Percentiles rank a stretch among this genome's conserved stretches.
Conservation (phyloP, 2,329 filamentous ascomycete genomes). For the Apiospora rasikravindrae region DNA sequence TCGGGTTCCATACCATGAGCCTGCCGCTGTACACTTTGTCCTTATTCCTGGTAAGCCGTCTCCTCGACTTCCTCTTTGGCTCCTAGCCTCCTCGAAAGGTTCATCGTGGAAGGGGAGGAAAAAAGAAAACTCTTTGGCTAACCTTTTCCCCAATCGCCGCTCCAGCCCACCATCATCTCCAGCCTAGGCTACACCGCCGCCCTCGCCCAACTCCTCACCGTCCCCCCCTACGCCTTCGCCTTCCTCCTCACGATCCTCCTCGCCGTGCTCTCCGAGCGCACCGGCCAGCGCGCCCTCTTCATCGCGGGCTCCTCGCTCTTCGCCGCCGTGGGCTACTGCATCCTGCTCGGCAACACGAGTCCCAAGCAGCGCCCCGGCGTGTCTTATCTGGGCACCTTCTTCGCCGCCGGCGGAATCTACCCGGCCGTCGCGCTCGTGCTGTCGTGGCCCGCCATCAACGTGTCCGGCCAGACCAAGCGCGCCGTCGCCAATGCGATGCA, state of each 20-base stretch:
- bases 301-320: constrained; percentile 62
- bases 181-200: constrained; percentile 59
- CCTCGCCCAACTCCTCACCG: constrained; percentile 62
- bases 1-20: constrained; percentile 75
- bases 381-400: constrained; percentile 65
- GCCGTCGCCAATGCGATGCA: constrained; percentile 73
- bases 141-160: not conserved
- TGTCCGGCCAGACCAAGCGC: constrained; percentile 72
- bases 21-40: constrained; percentile 64
- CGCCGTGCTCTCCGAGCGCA: constrained; percentile 65
- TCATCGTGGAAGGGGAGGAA: too few species aligned
- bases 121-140: too few species aligned
- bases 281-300: constrained; percentile 64
- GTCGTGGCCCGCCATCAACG: constrained; percentile 75
- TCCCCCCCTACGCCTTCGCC: constrained; percentile 68
- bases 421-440: constrained; percentile 67
- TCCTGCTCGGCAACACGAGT: constrained; percentile 58
- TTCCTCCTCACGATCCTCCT: constrained; percentile 63
- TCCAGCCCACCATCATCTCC: constrained; percentile 57
- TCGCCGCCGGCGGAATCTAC: constrained; percentile 71
- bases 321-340: constrained; percentile 66
- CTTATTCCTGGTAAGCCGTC: constrained; percentile 53
- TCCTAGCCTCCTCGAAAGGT: constrained; percentile 34
- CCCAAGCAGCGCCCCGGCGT: constrained; percentile 56
- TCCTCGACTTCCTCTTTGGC: constrained; percentile 44